A percentile compares a stretch with the other conserved stretches of the same genome.
Evolutionary conservation across 148 eudicot species (phyloP).

Genomic region (Euryodendron excelsum): DNA sequence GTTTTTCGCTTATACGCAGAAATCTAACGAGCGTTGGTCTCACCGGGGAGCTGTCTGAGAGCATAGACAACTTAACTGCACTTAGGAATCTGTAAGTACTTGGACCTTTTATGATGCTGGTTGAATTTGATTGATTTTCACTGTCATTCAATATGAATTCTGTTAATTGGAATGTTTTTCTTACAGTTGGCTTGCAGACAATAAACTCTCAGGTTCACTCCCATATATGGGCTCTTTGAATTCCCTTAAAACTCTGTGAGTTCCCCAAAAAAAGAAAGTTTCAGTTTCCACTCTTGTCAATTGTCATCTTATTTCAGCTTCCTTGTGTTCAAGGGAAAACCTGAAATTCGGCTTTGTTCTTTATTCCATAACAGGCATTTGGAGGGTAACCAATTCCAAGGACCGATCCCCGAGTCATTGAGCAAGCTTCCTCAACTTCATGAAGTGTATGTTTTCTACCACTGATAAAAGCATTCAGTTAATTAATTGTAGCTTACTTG

Average conservation of each 20-base stretch:
- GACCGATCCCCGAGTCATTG: conserved; percentile 62
- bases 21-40: conserved; percentile 60
- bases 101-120: too few relatives aligned
- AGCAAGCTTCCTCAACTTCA: conserved; percentile 55
- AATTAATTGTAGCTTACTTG: not conserved
- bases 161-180: not conserved
- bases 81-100: conserved; percentile 52
- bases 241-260: conserved; percentile 61
- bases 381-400: conserved; percentile 73
- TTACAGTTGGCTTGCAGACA: conserved; percentile 61
- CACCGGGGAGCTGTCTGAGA: conserved; percentile 47
- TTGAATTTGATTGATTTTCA: too few relatives aligned
- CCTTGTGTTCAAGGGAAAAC: not conserved
- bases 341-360: not conserved
- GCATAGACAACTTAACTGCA: conserved; percentile 44
- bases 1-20: conserved; percentile 33
- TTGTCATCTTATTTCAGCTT: not conserved
- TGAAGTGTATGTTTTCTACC: conserved; percentile 52
- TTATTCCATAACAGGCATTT: conserved; percentile 55
- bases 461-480: not conserved
- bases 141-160: not conserved
- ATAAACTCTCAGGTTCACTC: conserved; percentile 61
- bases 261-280: conserved; percentile 1
- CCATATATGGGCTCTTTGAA: conserved; percentile 63
- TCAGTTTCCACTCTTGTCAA: not conserved